Evolutionary conservation across 2,329 filamentous ascomycete genomes (phyloP).

Genomic region (Calonectria crousiana): DNA sequence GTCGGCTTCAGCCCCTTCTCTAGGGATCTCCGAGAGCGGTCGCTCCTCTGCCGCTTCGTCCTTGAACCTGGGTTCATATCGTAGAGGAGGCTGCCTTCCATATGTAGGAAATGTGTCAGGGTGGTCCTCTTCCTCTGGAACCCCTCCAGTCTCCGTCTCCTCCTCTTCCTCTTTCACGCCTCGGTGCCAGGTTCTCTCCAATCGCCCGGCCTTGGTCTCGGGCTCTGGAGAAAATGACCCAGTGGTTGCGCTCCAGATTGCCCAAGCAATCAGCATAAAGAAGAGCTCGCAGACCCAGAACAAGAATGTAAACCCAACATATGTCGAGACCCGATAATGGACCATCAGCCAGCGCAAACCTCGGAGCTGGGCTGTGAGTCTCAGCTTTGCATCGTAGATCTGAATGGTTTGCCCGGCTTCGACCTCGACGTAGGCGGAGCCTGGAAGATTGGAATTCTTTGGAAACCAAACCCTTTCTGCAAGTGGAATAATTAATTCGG

Average conservation of each 20-base stretch:
- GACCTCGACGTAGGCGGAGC: constrained; percentile 70
- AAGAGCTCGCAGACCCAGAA: constrained; percentile 85
- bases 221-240: constrained; percentile 24
- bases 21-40: constrained; percentile 49
- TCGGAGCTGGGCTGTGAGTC: constrained; percentile 79
- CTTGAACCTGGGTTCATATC: constrained; percentile 55
- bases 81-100: constrained; percentile 55
- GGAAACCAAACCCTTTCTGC: constrained; percentile 79
- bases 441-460: constrained; percentile 54
- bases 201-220: constrained; percentile 20
- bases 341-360: constrained; percentile 91
- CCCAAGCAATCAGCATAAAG: constrained; percentile 76
- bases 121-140: constrained; percentile 53
- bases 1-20: constrained; percentile 57
- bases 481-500: constrained; percentile 75
- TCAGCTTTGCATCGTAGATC: constrained; percentile 77
- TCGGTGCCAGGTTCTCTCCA: constrained; percentile 25
- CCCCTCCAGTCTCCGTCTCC: constrained; percentile 43
- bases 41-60: constrained; percentile 47
- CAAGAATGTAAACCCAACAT: constrained; percentile 73
- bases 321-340: constrained; percentile 78
- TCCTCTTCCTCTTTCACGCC: constrained; percentile 37
- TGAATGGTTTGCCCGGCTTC: constrained; percentile 78
- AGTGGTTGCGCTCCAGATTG: constrained; percentile 59
- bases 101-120: constrained; percentile 59